A percentile compares a stretch with the other conserved stretches of the same genome.
Conservation (phyloP, 192 early-diverging fungal genomes). For the Lunasporangiospora selenospora region DNA sequence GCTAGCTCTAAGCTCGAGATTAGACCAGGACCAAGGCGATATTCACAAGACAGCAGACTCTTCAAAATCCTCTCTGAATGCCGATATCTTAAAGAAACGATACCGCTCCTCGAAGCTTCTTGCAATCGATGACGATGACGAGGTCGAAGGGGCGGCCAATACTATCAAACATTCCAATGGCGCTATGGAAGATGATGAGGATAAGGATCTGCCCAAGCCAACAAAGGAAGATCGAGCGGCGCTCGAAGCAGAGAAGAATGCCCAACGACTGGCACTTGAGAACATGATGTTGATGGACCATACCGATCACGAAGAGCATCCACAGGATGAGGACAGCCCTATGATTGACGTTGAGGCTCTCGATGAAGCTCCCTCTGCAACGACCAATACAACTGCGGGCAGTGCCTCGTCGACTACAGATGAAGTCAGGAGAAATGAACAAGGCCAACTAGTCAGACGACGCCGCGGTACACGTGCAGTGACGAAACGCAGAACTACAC, state of each 20-base stretch:
- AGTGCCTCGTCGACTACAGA: background rate
- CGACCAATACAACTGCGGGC: background rate
- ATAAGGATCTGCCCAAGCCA: slow-evolving; percentile 21
- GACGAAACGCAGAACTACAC: slow-evolving; percentile 27
- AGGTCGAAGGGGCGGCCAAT: slow-evolving; percentile 1
- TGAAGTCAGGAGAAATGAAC: background rate
- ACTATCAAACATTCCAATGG: background rate
- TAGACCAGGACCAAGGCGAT: slow-evolving; percentile 34
- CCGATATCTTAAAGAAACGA: slow-evolving; percentile 23
- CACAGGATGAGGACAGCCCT: slow-evolving; percentile 27
- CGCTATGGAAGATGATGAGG: background rate
- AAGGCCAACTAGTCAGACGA: slow-evolving; percentile 4
- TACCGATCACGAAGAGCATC: background rate
- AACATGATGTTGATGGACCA: slow-evolving; percentile 40
- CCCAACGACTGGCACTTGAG: slow-evolving; percentile 27
- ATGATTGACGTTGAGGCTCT: slow-evolving; percentile 34
- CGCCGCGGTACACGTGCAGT: slow-evolving; percentile 20
- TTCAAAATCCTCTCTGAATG: background rate
- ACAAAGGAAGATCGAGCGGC: slow-evolving; percentile 22
- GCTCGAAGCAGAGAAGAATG: slow-evolving; percentile 30
- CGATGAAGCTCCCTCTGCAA: background rate
- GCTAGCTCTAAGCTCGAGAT: slow-evolving; percentile 21
- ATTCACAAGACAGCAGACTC: background rate
- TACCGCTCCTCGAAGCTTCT: slow-evolving; percentile 23
- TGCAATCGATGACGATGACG: slow-evolving; percentile 35